These are phyloP conservation scores for Lentinula sp. DNA, from an alignment of 768 basidiomycete genomes.

Conservation along the genomic window DNA sequence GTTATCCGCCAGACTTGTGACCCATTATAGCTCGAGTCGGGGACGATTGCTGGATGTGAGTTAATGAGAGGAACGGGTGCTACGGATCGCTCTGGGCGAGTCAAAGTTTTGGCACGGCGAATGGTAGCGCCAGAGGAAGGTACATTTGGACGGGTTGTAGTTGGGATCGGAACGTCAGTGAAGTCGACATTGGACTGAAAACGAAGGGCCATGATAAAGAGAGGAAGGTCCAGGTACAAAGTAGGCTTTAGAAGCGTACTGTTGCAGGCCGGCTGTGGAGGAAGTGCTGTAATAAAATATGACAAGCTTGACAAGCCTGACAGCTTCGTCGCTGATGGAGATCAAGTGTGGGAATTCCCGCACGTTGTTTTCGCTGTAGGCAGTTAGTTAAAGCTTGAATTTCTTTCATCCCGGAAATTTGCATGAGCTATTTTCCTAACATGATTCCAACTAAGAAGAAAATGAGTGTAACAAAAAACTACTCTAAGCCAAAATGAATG, in stretches of 20 bases:
- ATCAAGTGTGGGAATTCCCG: not conserved
- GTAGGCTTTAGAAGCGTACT: constrained; percentile 8
- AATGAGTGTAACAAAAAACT: not conserved
- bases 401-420: not conserved
- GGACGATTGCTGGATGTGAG: constrained; percentile 21
- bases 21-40: constrained; percentile 29
- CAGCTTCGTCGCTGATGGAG: not conserved
- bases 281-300: not conserved
- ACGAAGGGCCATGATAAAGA: constrained; percentile 45
- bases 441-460: no score
- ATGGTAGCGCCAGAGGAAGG: constrained; percentile 54
- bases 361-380: not conserved
- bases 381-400: not conserved
- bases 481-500: not conserved
- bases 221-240: constrained; percentile 14
- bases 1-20: constrained; percentile 76
- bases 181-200: constrained; percentile 47
- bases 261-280: constrained; percentile 7
- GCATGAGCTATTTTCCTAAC: not conserved
- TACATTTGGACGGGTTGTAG: constrained; percentile 39
- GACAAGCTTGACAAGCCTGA: not conserved
- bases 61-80: constrained; percentile 93
- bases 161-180: constrained; percentile 66
- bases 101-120: constrained; percentile 91
- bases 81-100: constrained; percentile 90